Percentiles rank a stretch among this genome's conserved stretches.
phyloP scores from a whole-genome alignment of 148 eudicot species.

The Silene conica region DNA sequence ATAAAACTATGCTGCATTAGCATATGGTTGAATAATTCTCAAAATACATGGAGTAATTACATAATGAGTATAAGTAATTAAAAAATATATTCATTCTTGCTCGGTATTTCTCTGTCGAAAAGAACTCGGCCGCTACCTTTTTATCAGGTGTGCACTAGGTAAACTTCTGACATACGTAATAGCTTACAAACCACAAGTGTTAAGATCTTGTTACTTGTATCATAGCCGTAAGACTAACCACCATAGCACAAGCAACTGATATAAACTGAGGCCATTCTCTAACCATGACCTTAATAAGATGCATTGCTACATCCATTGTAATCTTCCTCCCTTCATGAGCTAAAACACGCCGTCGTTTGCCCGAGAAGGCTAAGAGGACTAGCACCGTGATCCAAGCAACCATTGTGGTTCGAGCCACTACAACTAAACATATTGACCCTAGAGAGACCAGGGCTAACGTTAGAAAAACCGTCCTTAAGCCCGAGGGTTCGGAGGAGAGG shows the following conservation, averaged over 20 bases:
- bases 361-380: slow-evolving; percentile 62
- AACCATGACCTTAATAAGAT: slow-evolving; percentile 38
- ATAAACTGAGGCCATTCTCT: slow-evolving; percentile 33
- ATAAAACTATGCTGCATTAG: no score
- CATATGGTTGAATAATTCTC: no score
- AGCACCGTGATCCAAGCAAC: slow-evolving; percentile 72
- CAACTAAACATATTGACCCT: slow-evolving; percentile 35
- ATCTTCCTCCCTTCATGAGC: slow-evolving; percentile 59
- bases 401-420: slow-evolving; percentile 49
- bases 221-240: slow-evolving; percentile 53
- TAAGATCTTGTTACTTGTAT: slow-evolving; percentile 21
- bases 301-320: slow-evolving; percentile 51
- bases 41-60: no score
- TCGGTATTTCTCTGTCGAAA: no score
- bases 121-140: no score
- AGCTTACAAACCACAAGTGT: not conserved
- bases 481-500: slow-evolving; percentile 2
- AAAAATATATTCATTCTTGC: no score
- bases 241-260: slow-evolving; percentile 40
- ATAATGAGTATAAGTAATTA: no score
- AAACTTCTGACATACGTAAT: no score
- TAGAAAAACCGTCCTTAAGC: slow-evolving; percentile 16
- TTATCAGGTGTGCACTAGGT: no score
- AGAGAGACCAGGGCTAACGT: slow-evolving; percentile 12
- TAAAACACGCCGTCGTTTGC: slow-evolving; percentile 61